Percentiles rank a stretch among this genome's conserved stretches.
Evolutionary conservation across 2,329 filamentous ascomycete genomes (phyloP).

Genomic region (Coccinonectria pachysandricola): DNA sequence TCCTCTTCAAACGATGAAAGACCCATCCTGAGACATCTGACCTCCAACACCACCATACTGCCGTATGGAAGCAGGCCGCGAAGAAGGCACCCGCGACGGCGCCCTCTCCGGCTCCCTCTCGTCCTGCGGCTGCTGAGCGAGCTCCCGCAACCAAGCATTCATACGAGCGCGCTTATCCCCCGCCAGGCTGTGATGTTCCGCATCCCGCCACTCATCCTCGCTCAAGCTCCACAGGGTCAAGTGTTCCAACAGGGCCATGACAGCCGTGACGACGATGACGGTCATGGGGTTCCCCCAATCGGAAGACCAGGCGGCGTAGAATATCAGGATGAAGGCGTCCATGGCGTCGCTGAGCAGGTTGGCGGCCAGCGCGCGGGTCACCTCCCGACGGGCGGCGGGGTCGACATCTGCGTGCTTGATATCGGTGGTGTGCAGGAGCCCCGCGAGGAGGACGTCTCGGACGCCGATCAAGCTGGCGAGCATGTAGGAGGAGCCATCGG

Average conservation of each 20-base stretch:
- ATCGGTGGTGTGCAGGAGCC: slow-evolving; percentile 19
- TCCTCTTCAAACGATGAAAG: too few relatives aligned
- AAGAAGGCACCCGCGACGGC: slow-evolving; percentile 2
- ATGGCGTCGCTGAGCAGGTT: slow-evolving; percentile 24
- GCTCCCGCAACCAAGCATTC: slow-evolving; percentile 22
- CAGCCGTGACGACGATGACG: slow-evolving; percentile 19
- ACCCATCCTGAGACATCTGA: too few relatives aligned
- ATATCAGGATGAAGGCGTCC: slow-evolving; percentile 25
- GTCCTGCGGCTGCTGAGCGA: slow-evolving; percentile 8
- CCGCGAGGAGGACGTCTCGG: slow-evolving; percentile 22
- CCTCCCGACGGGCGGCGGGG: slow-evolving; percentile 13
- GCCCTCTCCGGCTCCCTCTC: not conserved
- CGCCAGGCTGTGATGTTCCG: slow-evolving; percentile 10
- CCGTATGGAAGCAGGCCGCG: slow-evolving; percentile 1
- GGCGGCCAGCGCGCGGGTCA: slow-evolving; percentile 20
- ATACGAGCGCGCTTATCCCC: slow-evolving; percentile 22
- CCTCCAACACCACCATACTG: too few relatives aligned
- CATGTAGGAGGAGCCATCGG: slow-evolving; percentile 17
- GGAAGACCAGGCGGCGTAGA: slow-evolving; percentile 22
- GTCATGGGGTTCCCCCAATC: slow-evolving; percentile 19
- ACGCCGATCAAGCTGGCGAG: slow-evolving; percentile 23
- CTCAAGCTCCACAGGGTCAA: slow-evolving; percentile 24
- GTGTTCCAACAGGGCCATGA: slow-evolving; percentile 23
- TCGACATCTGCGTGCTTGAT: slow-evolving; percentile 5
- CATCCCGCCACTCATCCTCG: slow-evolving; percentile 16